Evolutionary conservation across 2,329 filamentous ascomycete genomes (phyloP).

Genomic region (Cadophora sp.): DNA sequence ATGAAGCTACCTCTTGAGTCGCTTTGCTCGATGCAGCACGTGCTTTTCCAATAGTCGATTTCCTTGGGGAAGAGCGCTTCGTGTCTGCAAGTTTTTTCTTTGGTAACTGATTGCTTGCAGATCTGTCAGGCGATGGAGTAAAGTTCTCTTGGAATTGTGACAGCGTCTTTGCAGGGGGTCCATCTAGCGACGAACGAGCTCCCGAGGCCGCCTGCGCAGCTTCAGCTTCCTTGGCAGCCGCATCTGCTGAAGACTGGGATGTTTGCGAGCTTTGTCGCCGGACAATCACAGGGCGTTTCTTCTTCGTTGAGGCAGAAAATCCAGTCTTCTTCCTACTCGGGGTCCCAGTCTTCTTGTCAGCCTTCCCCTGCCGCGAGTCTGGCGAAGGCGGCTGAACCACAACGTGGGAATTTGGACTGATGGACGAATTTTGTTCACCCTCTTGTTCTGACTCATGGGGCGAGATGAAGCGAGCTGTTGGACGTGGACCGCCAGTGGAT

Average conservation of each 20-base stretch:
- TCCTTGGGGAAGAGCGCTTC: conserved; percentile 22
- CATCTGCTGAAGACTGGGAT: conserved; percentile 37
- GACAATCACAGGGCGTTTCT: conserved; percentile 53
- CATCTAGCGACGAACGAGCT: conserved; percentile 25
- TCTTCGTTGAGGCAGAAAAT: conserved; percentile 54
- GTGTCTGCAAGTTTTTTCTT: conserved; percentile 22
- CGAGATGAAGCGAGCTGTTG: conserved; percentile 66
- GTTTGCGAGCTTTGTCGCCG: conserved; percentile 55
- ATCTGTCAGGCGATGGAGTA: conserved; percentile 25
- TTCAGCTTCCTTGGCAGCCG: conserved; percentile 23
- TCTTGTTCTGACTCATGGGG: conserved; percentile 56
- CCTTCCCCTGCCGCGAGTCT: conserved; percentile 27
- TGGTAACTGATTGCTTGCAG: conserved; percentile 9
- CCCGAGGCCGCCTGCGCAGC: conserved; percentile 22
- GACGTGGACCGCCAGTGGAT: conserved; percentile 58
- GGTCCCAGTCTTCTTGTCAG: conserved; percentile 34
- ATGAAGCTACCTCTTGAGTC: background rate
- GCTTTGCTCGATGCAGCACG: conserved; percentile 6
- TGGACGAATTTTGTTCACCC: conserved; percentile 49
- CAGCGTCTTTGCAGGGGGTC: conserved; percentile 21
- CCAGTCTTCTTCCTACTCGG: conserved; percentile 44
- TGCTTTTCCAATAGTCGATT: conserved; percentile 5
- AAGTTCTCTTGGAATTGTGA: conserved; percentile 37
- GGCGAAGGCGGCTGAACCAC: conserved; percentile 37
- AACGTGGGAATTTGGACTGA: conserved; percentile 47